Conservation (phyloP, 371 early-diverging fungal species). For the Basidiobolus meristosporus region DNA sequence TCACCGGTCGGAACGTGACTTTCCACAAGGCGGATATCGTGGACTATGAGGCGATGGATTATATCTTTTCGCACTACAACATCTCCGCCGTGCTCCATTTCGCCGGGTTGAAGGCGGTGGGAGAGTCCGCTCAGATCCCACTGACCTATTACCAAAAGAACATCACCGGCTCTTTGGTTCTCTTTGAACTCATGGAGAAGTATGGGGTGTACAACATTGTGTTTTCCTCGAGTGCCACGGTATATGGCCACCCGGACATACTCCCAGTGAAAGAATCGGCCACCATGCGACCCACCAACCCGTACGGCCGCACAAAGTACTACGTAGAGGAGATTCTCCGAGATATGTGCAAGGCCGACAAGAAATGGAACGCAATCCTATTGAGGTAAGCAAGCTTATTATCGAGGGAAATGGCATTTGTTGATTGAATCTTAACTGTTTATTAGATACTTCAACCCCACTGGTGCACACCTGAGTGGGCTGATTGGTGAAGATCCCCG, state of each 20-base stretch:
- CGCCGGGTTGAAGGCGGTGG: slow-evolving; percentile 80
- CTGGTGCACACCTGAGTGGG: slow-evolving; percentile 73
- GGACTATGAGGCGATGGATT: slow-evolving; percentile 11
- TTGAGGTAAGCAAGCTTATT: slow-evolving; percentile 13
- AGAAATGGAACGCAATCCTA: slow-evolving; percentile 39
- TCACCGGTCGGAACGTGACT: slow-evolving; percentile 20
- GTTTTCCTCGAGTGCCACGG: slow-evolving; percentile 77
- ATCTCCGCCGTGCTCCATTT: slow-evolving; percentile 75
- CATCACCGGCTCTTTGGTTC: slow-evolving; percentile 51
- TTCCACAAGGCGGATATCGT: slow-evolving; percentile 36
- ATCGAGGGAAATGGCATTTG: no score
- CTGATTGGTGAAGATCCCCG: slow-evolving; percentile 74
- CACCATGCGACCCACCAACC: slow-evolving; percentile 43
- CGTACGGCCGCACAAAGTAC: slow-evolving; percentile 75
- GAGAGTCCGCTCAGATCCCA: slow-evolving; percentile 67
- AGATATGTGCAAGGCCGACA: slow-evolving; percentile 35
- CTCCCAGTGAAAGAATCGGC: slow-evolving; percentile 38
- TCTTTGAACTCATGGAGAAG: slow-evolving; percentile 43
- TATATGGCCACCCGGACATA: slow-evolving; percentile 43
- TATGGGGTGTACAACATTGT: slow-evolving; percentile 49
- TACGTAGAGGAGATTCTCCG: slow-evolving; percentile 61
- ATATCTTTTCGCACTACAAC: slow-evolving; percentile 1
- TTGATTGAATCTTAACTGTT: no score
- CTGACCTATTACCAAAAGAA: slow-evolving; percentile 78
- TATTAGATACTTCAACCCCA: slow-evolving; percentile 72